phyloP scores from a whole-genome alignment of 2,329 filamentous ascomycete genomes.

The Didymella sp. region DNA sequence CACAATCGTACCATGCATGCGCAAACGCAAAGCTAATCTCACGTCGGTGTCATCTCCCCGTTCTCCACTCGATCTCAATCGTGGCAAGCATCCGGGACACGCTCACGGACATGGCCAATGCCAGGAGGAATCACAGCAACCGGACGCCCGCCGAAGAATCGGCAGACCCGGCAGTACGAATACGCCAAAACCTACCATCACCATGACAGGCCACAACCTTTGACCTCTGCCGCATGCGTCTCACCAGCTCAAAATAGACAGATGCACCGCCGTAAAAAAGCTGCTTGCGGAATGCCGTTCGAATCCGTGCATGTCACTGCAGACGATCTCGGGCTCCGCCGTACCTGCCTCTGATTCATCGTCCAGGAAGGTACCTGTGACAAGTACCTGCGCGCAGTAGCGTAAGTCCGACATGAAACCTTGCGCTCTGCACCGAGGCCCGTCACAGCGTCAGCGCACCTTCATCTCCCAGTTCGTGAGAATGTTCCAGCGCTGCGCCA shows the following conservation, averaged over 20 bases:
- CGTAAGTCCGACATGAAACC: slow-evolving; percentile 5
- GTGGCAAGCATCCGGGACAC: slow-evolving; percentile 7
- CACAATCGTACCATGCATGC: slow-evolving; percentile 8
- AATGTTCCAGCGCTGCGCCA: slow-evolving; percentile 12
- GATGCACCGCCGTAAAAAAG: slow-evolving; percentile 11
- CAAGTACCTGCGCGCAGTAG: slow-evolving; percentile 4
- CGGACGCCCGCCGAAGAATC: slow-evolving; percentile 16
- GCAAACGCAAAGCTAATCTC: slow-evolving; percentile 12
- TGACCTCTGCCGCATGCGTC: slow-evolving; percentile 18
- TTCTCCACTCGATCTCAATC: slow-evolving; percentile 9
- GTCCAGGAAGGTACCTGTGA: not conserved
- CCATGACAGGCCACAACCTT: not conserved
- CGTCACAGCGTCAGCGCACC: not conserved
- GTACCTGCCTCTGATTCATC: slow-evolving; percentile 11
- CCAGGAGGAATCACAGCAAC: slow-evolving; percentile 15
- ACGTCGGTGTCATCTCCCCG: slow-evolving; percentile 11
- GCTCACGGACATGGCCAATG: slow-evolving; percentile 6
- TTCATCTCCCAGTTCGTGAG: slow-evolving; percentile 7
- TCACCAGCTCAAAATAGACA: slow-evolving; percentile 11
- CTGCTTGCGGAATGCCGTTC: slow-evolving; percentile 14
- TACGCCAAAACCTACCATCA: not conserved
- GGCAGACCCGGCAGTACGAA: slow-evolving; percentile 12
- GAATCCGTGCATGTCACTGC: slow-evolving; percentile 7
- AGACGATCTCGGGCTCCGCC: slow-evolving; percentile 11
- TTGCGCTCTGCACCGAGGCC: slow-evolving; percentile 11